These are phyloP conservation scores for Combretum micranthum DNA, from an alignment of 345 rosid genomes.

Conservation along the genomic window DNA sequence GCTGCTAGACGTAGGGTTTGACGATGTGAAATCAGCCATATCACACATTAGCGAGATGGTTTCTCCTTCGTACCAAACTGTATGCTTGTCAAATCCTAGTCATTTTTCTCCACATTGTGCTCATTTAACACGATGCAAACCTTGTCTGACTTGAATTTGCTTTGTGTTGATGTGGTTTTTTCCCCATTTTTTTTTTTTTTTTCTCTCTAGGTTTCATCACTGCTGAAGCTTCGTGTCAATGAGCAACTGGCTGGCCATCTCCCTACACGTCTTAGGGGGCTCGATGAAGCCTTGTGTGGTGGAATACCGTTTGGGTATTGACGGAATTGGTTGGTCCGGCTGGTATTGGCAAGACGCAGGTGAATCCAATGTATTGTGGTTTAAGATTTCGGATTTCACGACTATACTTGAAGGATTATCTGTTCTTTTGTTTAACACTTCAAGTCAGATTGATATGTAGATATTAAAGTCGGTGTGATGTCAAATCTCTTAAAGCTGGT, in stretches of 20 bases:
- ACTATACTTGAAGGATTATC: not conserved
- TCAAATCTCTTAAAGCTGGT: too few species aligned
- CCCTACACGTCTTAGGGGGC: constrained; percentile 61
- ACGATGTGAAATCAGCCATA: constrained; percentile 46
- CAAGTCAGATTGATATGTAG: too few species aligned
- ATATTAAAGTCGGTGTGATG: too few species aligned
- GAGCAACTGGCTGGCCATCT: constrained; percentile 62
- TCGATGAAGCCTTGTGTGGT: constrained; percentile 66
- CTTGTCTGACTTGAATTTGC: not conserved
- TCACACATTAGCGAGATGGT: constrained; percentile 45
- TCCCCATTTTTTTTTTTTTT: not conserved
- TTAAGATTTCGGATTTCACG: not conserved
- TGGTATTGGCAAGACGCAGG: constrained; percentile 90
- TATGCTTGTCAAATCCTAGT: constrained; percentile 6
- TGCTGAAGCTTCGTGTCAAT: constrained; percentile 41
- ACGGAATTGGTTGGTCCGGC: constrained; percentile 84
- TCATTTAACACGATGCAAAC: not conserved
- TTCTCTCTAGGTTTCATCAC: constrained; percentile 37
- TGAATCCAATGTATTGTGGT: constrained; percentile 5
- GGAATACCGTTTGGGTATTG: constrained; percentile 84
- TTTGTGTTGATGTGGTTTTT: not conserved
- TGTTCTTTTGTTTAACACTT: not conserved
- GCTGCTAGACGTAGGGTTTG: constrained; percentile 48
- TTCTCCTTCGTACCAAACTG: constrained; percentile 63
- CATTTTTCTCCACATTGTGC: not conserved